Conservation (phyloP, 2,329 filamentous ascomycete species). For the Colletotrichum tamarilloi region DNA sequence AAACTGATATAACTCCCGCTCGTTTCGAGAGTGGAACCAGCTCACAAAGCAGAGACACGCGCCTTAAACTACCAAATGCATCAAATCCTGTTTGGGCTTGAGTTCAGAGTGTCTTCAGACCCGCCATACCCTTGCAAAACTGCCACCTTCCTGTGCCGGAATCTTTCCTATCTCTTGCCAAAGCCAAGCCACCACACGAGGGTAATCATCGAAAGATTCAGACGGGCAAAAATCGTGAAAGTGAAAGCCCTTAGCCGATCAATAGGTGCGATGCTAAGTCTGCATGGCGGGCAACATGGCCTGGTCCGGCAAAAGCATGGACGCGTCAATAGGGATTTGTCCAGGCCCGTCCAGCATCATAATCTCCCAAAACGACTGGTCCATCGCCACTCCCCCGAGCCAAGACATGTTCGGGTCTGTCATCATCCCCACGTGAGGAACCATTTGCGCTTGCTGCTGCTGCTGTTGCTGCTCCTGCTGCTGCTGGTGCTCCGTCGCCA, state of each 20-base stretch:
- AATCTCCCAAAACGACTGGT: constrained; percentile 23
- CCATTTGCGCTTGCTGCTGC: neutral
- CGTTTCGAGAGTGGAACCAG: no score
- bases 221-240: neutral
- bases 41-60: no score
- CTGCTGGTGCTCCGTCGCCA: neutral
- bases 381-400: constrained; percentile 6
- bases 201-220: no score
- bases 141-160: no score
- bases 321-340: neutral
- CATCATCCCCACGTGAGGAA: fast-evolving
- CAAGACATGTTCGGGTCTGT: constrained; percentile 5
- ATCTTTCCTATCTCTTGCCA: no score
- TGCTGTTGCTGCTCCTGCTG: neutral
- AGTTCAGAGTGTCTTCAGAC: no score
- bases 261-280: neutral
- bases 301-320: neutral
- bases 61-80: no score
- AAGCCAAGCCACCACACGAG: neutral
- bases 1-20: no score
- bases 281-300: neutral
- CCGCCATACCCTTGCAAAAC: no score
- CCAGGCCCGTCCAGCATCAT: constrained; percentile 19
- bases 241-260: neutral
- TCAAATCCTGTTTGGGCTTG: no score